Conservation (phyloP, 257 asterid genomes). For the Salvia rosmarinus region DNA sequence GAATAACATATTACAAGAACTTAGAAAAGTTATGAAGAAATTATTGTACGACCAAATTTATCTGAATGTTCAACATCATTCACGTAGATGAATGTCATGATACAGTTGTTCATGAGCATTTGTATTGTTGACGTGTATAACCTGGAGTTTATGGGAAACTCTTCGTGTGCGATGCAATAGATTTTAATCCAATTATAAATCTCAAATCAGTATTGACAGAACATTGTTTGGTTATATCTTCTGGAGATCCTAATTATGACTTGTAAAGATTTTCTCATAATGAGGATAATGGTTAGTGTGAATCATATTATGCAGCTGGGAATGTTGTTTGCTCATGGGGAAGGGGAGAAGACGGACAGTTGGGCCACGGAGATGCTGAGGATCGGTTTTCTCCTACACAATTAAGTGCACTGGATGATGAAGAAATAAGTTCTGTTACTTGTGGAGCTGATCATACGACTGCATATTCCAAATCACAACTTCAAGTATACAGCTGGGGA, state of each 20-base stretch:
- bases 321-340: slow-evolving; percentile 97
- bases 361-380: slow-evolving; percentile 95
- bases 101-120: not conserved
- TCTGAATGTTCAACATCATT: not conserved
- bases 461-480: slow-evolving; percentile 70
- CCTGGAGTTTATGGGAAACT: not conserved
- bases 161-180: not conserved
- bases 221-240: no score
- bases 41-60: no score
- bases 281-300: slow-evolving; percentile 20
- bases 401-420: slow-evolving; percentile 79
- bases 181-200: not conserved
- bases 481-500: slow-evolving; percentile 95
- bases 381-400: slow-evolving; percentile 88
- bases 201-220: not conserved
- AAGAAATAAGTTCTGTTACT: slow-evolving; percentile 71
- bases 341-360: slow-evolving; percentile 99
- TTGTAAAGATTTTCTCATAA: not conserved
- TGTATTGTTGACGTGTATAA: slow-evolving; percentile 1
- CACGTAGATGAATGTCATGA: not conserved
- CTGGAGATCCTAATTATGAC: no score
- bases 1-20: not conserved
- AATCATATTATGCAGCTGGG: slow-evolving; percentile 60
- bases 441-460: slow-evolving; percentile 96
- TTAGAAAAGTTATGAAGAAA: not conserved